Percentiles rank a stretch among this genome's conserved stretches.
Evolutionary conservation across 257 asterid species (phyloP).

Genomic region (Petrea volubilis): DNA sequence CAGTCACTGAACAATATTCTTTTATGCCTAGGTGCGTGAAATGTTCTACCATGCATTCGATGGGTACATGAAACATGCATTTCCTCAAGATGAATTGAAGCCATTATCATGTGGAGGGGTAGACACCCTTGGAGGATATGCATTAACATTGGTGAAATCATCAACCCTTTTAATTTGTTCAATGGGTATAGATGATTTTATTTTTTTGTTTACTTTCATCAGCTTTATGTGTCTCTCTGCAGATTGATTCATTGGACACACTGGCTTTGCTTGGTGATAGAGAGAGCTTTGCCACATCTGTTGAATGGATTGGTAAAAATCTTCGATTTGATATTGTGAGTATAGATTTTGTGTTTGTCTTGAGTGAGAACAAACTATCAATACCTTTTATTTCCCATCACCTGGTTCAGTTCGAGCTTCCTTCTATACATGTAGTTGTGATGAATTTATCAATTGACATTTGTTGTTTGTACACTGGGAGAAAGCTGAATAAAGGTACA

Average conservation of each 20-base stretch:
- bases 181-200: background rate
- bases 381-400: background rate
- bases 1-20: background rate
- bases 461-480: conserved; percentile 2
- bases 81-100: conserved; percentile 88
- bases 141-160: conserved; percentile 77
- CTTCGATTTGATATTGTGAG: conserved; percentile 99
- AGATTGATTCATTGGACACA: conserved; percentile 96
- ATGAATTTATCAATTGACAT: background rate
- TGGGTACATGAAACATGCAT: conserved; percentile 93
- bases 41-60: conserved; percentile 97
- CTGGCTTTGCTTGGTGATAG: conserved; percentile 94
- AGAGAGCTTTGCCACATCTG: conserved; percentile 75
- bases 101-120: conserved; percentile 96
- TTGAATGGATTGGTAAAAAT: conserved; percentile 99
- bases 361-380: conserved; percentile 20
- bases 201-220: background rate
- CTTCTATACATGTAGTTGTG: conserved; percentile 1
- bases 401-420: background rate
- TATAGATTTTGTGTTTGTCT: conserved; percentile 42
- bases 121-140: conserved; percentile 99
- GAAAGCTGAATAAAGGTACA: background rate
- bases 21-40: conserved; percentile 64
- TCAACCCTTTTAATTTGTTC: conserved; percentile 1
- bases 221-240: conserved; percentile 24